Base-by-base conservation (phyloP, 2,329 filamentous ascomycete genomes). In the Hymenotorrendiella dingleyae region DNA sequence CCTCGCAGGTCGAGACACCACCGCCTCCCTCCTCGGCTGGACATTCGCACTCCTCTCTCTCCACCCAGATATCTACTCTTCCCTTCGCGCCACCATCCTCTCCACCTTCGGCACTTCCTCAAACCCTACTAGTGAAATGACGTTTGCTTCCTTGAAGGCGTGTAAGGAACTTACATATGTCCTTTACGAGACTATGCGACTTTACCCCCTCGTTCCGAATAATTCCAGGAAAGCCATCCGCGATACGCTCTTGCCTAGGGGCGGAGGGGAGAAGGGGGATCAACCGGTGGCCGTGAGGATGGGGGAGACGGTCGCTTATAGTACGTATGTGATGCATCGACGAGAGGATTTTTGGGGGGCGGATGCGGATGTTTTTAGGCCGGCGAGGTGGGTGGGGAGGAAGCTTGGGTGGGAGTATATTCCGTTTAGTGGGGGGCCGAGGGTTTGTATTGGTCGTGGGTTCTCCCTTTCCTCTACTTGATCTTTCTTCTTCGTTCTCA, bases 371-470 rank as follows among this genome's bases (percentile, higher is more conserved):
- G 71, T 77, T 2, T 93, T 88, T 64, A 67, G 71, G 2, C 87
- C 87, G 0, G 84, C 86, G 62, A 70, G 87, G 11, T 94, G 86
- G 86, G 63, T 62, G 28, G 69, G 71, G n/a, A 54, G 76, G 3
- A 89, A 82, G 0, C 49, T 78, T 0, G 65, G 76, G 22, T 86
- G 91, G 65, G 86, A 86, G 0, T 87, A 86, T 46, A 82, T 86
- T 36, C 82, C 82, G 0, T 93, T 93, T 57, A 85, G 80, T 53
- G 68, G 79, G 12, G 83, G 84, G 0, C 80, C 83, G 0, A 66
- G 83, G 5, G 73, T 82, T 0, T 87, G 83, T 47, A 82, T 93
- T 2, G 86, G 86, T 52, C 63, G 40, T 58, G 50, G 54, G 61
- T 64, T 30, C 20, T 53, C 46, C 39, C 57, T 30, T n/a, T 17